Base-by-base conservation (phyloP, 2,329 filamentous ascomycete species). In the Venturia nashicola region DNA sequence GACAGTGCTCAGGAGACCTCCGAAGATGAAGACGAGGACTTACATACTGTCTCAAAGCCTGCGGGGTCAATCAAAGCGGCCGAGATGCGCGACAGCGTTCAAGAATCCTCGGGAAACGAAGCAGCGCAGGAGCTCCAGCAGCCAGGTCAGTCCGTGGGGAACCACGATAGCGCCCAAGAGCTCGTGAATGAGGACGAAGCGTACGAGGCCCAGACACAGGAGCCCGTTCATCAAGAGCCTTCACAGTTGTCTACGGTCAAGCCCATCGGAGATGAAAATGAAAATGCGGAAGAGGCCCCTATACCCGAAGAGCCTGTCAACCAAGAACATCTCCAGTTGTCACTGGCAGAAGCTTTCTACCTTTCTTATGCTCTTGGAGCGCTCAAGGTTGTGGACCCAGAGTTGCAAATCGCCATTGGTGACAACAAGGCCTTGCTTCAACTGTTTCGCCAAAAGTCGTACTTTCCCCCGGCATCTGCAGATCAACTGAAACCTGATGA, bases 161-260 rank as follows among this genome's bases (percentile, higher is more conserved):
- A 57, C 27, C 51, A 36, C 7, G 51, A n/a, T 11, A 57, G 16
- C 32, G 12, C 51, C 16, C 27, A 8, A 16, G 32, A 36, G 2
- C 8, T 9, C 32, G 16, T 34, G 7, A 7, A 57, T 7, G 12
- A 36, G 20, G 34, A 43, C 3, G 36, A 18, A 8, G 6, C 23
- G 12, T 14, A 42, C 16, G 18, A 5, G 9, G 59, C 12, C n/a
- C 59, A 20, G 8, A 32, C 32, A 11, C 42, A 44, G 36, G 55
- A 64, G 42, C 16, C 43, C 27, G 23, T 54, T 77, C 84, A 77
- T 75, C 71, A 88, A 76, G 94, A 99, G 70, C 91, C 97, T 71
- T 85, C 97, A n/a, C 94, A 97, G 72, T 80, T 99, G 9, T 91
- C 88, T 2, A 83, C 88, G 0, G 91, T 97, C 73, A 94, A 99